phyloP scores from a whole-genome alignment of 345 rosid genomes.

The Anacardium occidentale region DNA sequence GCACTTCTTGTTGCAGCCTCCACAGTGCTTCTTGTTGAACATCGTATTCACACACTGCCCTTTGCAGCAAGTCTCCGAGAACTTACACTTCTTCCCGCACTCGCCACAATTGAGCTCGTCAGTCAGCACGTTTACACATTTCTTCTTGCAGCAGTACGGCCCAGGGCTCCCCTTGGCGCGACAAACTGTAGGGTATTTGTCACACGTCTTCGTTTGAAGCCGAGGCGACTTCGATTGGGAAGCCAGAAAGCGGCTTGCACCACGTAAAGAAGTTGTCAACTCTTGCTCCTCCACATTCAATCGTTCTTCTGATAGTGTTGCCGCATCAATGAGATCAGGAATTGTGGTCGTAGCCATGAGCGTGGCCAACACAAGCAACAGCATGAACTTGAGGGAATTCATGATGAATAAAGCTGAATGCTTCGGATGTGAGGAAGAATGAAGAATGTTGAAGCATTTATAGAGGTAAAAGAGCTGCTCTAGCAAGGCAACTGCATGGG shows the following conservation, averaged over 20 bases:
- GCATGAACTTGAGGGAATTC: slow-evolving; percentile 6
- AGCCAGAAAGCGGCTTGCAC: slow-evolving; percentile 26
- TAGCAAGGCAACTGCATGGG: background rate
- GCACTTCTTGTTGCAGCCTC: slow-evolving; percentile 61
- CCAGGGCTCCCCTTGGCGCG: slow-evolving; percentile 50
- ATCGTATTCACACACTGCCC: slow-evolving; percentile 59
- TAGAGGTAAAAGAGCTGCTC: background rate
- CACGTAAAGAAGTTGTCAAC: slow-evolving; percentile 14
- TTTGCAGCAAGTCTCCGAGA: slow-evolving; percentile 50
- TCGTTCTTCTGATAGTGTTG: background rate
- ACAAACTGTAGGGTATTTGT: slow-evolving; percentile 47
- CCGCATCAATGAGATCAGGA: background rate
- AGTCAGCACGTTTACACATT: slow-evolving; percentile 44
- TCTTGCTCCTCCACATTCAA: background rate
- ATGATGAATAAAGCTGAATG: background rate
- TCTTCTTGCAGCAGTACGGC: slow-evolving; percentile 56
- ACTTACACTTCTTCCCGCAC: slow-evolving; percentile 57
- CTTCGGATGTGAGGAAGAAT: slow-evolving; percentile 6
- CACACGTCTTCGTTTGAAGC: slow-evolving; percentile 30
- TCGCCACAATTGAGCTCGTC: slow-evolving; percentile 47
- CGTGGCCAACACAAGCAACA: slow-evolving; percentile 7
- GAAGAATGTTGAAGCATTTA: slow-evolving; percentile 13
- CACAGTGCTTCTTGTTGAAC: slow-evolving; percentile 51
- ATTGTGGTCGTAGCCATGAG: slow-evolving; percentile 13
- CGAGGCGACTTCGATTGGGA: background rate